These are phyloP conservation scores for Triticum monococcum DNA, from an alignment of 176 grass and related monocot genomes.

Conservation along the genomic window DNA sequence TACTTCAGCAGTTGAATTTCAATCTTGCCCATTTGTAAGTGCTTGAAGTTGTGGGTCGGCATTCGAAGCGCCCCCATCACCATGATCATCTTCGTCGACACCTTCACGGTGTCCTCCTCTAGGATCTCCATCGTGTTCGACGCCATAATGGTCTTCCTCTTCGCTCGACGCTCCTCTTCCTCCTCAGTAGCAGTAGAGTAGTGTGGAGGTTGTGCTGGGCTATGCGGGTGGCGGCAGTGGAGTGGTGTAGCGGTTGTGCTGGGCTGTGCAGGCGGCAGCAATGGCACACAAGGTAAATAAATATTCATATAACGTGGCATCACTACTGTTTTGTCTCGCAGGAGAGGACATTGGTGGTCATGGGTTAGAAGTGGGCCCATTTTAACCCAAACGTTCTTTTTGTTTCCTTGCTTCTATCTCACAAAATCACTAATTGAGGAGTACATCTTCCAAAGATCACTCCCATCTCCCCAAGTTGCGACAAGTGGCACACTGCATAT, in stretches of 20 bases:
- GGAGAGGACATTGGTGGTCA: not conserved
- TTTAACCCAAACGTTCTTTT: not conserved
- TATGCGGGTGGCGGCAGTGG: not conserved
- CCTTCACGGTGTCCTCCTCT: conserved; percentile 55
- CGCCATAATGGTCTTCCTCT: conserved; percentile 74
- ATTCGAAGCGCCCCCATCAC: conserved; percentile 60
- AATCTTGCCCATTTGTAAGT: conserved; percentile 20
- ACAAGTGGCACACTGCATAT: too few relatives aligned
- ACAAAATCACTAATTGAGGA: too few relatives aligned
- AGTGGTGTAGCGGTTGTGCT: too few relatives aligned
- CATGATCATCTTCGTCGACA: conserved; percentile 63
- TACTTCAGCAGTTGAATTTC: too few relatives aligned
- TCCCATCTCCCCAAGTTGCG: too few relatives aligned
- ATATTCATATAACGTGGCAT: not conserved
- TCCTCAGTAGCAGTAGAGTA: not conserved
- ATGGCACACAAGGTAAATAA: not conserved
- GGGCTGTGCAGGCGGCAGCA: too few relatives aligned
- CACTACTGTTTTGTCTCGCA: not conserved
- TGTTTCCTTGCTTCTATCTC: too few relatives aligned
- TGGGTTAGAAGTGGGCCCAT: not conserved
- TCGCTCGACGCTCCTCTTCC: not conserved
- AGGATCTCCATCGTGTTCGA: conserved; percentile 72
- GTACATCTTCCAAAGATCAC: too few relatives aligned
- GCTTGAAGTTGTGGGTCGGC: conserved; percentile 75
- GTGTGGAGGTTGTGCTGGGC: conserved; percentile 4